Conservation (phyloP, 2,329 filamentous ascomycete genomes). For the Phialocephala sp. region DNA sequence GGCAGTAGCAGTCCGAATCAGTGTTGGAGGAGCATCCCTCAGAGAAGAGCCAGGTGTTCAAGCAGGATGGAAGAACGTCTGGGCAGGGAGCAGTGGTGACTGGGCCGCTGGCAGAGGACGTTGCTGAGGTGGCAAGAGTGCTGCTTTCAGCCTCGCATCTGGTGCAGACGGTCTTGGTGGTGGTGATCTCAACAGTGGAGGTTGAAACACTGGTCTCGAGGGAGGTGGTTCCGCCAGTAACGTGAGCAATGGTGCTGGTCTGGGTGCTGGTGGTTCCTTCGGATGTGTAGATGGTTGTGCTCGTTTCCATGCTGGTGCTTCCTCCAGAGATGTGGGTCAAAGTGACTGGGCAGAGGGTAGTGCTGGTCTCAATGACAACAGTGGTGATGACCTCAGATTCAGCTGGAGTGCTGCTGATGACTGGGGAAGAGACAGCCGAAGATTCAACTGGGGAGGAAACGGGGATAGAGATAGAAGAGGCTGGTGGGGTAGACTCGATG, state of each 20-base stretch:
- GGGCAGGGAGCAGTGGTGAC: conserved; percentile 55
- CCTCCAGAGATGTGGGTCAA: conserved; percentile 30
- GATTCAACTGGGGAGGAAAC: conserved; percentile 6
- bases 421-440: conserved; percentile 1
- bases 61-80: conserved; percentile 79
- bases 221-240: conserved; percentile 31
- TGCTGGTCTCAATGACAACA: conserved; percentile 33
- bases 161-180: conserved; percentile 42
- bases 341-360: conserved; percentile 42
- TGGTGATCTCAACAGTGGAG: conserved; percentile 45
- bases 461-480: not conserved
- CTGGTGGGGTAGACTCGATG: not conserved
- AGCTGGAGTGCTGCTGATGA: conserved; percentile 9
- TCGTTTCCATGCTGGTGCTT: conserved; percentile 25
- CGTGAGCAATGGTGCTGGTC: conserved; percentile 36
- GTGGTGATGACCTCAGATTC: conserved; percentile 34
- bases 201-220: conserved; percentile 33
- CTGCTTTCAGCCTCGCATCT: conserved; percentile 20
- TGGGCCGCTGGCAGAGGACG: conserved; percentile 41
- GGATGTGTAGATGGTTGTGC: conserved; percentile 42
- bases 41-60: conserved; percentile 86
- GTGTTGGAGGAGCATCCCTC: conserved; percentile 84
- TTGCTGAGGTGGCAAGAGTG: conserved; percentile 31
- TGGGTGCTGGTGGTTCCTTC: conserved; percentile 36
- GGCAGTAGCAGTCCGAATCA: conserved; percentile 86